These are phyloP conservation scores for Acanthamoeba healyi DNA, from an alignment of 208 protist genomes.

Conservation along the genomic window DNA sequence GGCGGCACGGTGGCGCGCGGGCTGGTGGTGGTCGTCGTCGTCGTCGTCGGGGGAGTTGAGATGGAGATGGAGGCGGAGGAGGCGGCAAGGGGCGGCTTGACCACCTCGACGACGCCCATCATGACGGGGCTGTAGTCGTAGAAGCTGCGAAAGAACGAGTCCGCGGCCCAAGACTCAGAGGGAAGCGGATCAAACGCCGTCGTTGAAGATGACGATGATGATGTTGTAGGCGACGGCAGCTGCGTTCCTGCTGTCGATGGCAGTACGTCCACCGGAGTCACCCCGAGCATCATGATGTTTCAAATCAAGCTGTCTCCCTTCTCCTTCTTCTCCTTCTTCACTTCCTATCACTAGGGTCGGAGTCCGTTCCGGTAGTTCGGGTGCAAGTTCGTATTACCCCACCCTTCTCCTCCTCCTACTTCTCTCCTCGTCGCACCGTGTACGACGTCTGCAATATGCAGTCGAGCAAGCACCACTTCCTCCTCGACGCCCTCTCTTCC, in stretches of 20 bases:
- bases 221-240: background rate
- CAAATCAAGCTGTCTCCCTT: no score
- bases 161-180: background rate
- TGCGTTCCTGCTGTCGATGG: background rate
- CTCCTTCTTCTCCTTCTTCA: background rate
- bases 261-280: background rate
- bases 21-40: background rate
- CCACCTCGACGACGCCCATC: slow-evolving; percentile 42
- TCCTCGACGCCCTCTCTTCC: background rate
- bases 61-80: background rate
- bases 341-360: no score
- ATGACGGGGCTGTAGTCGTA: slow-evolving; percentile 45
- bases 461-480: no score
- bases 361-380: no score
- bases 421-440: no score
- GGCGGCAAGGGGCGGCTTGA: no score
- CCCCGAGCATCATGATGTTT: background rate
- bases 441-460: no score
- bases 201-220: background rate
- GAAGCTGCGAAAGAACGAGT: slow-evolving; percentile 27
- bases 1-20: no score
- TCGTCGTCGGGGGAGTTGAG: no score
- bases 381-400: no score
- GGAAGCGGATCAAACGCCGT: no score
- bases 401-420: no score